Evolutionary conservation across 1,284 basidiomycete species (phyloP).

Genomic region (Pseudozyma flocculosa): DNA sequence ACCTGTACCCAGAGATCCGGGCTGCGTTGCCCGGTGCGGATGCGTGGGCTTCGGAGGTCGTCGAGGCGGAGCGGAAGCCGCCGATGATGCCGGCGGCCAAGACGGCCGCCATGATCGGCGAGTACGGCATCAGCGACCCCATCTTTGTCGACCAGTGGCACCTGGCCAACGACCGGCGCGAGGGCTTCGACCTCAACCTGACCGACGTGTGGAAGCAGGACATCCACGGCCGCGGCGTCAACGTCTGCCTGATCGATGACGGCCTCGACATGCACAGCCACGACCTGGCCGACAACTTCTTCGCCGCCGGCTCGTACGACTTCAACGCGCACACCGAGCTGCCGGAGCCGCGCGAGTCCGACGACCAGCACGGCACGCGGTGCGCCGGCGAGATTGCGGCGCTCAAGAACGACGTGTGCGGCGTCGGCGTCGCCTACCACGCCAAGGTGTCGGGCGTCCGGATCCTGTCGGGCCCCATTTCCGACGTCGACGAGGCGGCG

Average conservation of each 20-base stretch:
- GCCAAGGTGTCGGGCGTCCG: conserved; percentile 90
- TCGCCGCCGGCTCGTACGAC: conserved; percentile 86
- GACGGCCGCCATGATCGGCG: conserved; percentile 29
- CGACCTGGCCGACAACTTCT: conserved; percentile 87
- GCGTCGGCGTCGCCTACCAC: conserved; percentile 88
- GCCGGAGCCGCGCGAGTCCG: conserved; percentile 81
- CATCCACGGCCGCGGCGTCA: conserved; percentile 80
- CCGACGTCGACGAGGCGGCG: conserved; percentile 95
- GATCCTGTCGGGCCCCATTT: conserved; percentile 93
- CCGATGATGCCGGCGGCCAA: conserved; percentile 29
- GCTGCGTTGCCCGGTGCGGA: conserved; percentile 31
- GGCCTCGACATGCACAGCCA: conserved; percentile 86
- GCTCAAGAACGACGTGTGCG: conserved; percentile 90
- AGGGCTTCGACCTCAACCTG: conserved; percentile 75
- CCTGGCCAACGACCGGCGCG: conserved; percentile 54
- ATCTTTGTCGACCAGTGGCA: conserved; percentile 91
- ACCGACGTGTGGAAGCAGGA: conserved; percentile 81
- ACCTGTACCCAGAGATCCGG: conserved; percentile 42
- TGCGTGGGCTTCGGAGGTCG: not conserved
- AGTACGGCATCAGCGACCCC: conserved; percentile 78
- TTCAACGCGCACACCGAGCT: conserved; percentile 90
- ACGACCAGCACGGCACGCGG: conserved; percentile 96
- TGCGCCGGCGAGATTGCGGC: conserved; percentile 99
- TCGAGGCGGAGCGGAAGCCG: conserved; percentile 31
- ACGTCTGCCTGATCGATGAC: conserved; percentile 90